Base-by-base conservation (phyloP, 2,329 filamentous ascomycete genomes). In the Pseudocercospora macadamiae region DNA sequence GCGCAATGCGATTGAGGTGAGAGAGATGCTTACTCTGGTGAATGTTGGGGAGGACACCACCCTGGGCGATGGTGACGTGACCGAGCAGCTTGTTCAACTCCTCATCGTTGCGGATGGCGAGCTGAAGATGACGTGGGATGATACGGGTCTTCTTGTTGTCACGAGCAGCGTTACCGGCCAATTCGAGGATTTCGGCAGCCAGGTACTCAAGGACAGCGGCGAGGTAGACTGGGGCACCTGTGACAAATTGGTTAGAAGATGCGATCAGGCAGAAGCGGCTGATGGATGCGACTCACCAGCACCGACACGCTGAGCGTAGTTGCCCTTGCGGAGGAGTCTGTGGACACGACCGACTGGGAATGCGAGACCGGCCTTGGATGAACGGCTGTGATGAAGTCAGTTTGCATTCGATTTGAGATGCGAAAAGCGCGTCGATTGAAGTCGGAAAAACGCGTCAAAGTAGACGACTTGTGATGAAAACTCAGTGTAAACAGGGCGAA, bases 81-180 rank as follows among this genome's bases (percentile, higher is more conserved):
- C 93, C 93, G 67, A 96, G 85, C 64, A 96, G 89, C 87, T 96
- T 97, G 90, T 97, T 97, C 90, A 97, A 80, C 82, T 99, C 95
- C 86, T 97, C 93, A 80, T 97, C 69, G 74, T 95, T 95, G 73
- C 95, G 92, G 75, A 99, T 99, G 71, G 95, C 95, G 64, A 99
- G 90, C 79, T 99, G 95, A 66, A 99, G 82, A 78, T 99, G 95
- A 77, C 95, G 93, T 57, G 95, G 95, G 10, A 93, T 97, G 79
- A 99, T 99, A 79, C 95, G 95, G 88, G 97, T 99, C 81, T 97
- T 95, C 81, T 97, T 99, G 75, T 97, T 89, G 78, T 99, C 95
- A 85, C 97, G 97, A 78, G 95, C 95, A 54, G 95, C 95, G 77
- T 99, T 99, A 78, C 95, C 95, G 76, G 95, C 95, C 66, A 99